Percentiles rank a stretch among this genome's conserved stretches.
Conservation (phyloP, 345 rosid species). For the Arabidopsis thaliana region DNA sequence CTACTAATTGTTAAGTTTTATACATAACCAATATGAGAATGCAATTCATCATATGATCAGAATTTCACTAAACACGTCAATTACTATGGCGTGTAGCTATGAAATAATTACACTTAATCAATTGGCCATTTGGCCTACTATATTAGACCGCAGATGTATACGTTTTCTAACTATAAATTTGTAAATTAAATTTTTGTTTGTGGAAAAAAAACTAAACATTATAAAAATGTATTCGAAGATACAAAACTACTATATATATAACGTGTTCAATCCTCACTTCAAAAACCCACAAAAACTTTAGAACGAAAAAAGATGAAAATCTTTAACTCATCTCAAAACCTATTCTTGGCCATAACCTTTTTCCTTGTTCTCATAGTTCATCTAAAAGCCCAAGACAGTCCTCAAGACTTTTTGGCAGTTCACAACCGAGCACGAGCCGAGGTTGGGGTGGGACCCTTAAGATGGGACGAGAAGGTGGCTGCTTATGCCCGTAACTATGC, state of each 20-base stretch:
- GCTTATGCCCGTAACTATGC: conserved; percentile 53
- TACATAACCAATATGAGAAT: neutral
- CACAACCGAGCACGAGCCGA: conserved; percentile 58
- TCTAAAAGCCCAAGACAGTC: conserved; percentile 49
- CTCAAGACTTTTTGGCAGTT: conserved; percentile 51
- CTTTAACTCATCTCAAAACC: conserved; percentile 19
- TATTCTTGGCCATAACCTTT: conserved; percentile 28
- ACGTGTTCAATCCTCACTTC: conserved; percentile 5
- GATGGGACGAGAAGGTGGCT: conserved; percentile 56
- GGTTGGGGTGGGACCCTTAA: conserved; percentile 54
- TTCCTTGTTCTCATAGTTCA: conserved; percentile 32
- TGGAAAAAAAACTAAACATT: conserved; percentile 20
- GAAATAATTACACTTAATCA: neutral
- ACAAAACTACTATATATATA: conserved; percentile 42
- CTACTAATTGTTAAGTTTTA: neutral
- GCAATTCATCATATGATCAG: neutral
- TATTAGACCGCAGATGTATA: conserved; percentile 13
- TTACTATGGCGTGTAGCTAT: neutral
- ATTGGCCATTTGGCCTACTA: conserved; percentile 19
- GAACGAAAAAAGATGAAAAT: conserved; percentile 25
- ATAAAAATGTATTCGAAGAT: neutral
- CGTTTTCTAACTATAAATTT: conserved; percentile 1
- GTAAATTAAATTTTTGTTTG: neutral
- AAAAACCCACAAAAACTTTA: conserved; percentile 5
- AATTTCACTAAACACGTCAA: neutral